Conservation (phyloP, 1,284 basidiomycete genomes). For the Porogramme epimiltina region DNA sequence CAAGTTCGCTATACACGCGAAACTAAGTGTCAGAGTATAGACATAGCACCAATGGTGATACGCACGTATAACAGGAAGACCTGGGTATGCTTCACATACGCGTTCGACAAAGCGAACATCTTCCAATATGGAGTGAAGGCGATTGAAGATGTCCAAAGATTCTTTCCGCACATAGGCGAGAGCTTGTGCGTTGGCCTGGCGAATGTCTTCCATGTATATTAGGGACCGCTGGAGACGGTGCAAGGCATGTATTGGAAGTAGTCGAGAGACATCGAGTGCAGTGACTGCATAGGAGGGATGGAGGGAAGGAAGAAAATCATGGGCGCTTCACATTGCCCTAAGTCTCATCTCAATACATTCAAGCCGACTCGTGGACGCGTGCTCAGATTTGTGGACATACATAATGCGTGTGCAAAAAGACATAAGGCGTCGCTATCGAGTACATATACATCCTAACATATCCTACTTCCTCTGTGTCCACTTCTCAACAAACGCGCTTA, state of each 20-base stretch:
- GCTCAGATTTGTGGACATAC: too few species aligned
- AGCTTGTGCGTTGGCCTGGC: conserved; percentile 26
- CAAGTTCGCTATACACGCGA: conserved; percentile 69
- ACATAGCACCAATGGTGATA: conserved; percentile 19
- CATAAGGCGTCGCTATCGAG: too few species aligned
- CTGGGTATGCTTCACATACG: conserved; percentile 58
- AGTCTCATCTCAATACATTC: too few species aligned
- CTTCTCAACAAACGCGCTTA: conserved; percentile 26
- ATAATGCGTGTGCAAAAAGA: too few species aligned
- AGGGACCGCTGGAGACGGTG: too few species aligned
- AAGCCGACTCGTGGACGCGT: too few species aligned
- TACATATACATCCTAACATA: too few species aligned
- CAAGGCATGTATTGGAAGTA: too few species aligned
- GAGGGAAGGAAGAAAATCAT: too few species aligned
- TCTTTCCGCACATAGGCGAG: conserved; percentile 61
- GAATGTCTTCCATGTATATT: neutral
- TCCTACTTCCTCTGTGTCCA: conserved; percentile 15
- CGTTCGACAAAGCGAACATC: conserved; percentile 72
- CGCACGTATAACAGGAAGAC: conserved; percentile 69
- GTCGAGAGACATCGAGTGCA: too few species aligned
- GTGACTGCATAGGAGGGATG: too few species aligned
- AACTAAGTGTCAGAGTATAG: neutral
- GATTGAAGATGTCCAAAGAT: conserved; percentile 79
- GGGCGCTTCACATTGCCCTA: too few species aligned
- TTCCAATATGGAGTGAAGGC: conserved; percentile 82